phyloP scores from a whole-genome alignment of 495 filamentous ascomycete genomes.

The Trichoderma reesei region DNA sequence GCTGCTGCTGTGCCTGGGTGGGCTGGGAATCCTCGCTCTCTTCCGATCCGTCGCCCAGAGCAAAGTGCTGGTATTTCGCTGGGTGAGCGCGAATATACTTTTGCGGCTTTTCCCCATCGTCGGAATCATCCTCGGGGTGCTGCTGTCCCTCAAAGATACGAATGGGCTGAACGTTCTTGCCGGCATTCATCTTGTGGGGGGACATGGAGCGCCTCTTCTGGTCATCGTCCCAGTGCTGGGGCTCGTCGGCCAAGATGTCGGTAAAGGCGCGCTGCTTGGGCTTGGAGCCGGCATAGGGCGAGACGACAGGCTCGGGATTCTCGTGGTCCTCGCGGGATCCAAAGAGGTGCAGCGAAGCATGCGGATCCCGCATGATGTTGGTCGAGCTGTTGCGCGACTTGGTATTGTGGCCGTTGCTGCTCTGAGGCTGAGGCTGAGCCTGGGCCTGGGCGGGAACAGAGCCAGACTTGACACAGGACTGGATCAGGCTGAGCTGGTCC shows the following conservation, averaged over 20 bases:
- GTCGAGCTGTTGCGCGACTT: constrained; percentile 26
- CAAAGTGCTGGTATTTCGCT: constrained; percentile 78
- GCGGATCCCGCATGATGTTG: constrained; percentile 52
- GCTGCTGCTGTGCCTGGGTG: constrained; percentile 14
- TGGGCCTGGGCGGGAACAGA: constrained; percentile 12
- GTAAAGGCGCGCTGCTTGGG: constrained; percentile 43
- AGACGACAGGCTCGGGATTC: constrained; percentile 35
- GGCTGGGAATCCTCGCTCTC: constrained; percentile 26
- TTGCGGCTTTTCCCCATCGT: constrained; percentile 29
- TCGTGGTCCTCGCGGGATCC: constrained; percentile 48
- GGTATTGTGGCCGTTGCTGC: constrained; percentile 25
- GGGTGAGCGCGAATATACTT: constrained; percentile 49
- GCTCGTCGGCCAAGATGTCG: constrained; percentile 39
- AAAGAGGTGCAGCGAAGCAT: constrained; percentile 69
- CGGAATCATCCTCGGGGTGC: constrained; percentile 22
- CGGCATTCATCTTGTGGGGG: constrained; percentile 49
- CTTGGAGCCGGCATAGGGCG: constrained; percentile 38
- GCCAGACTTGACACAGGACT: constrained; percentile 36
- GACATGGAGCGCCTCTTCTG: constrained; percentile 35
- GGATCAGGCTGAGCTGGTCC: constrained; percentile 71
- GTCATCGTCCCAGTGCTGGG: constrained; percentile 32
- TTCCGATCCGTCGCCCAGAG: constrained; percentile 58
- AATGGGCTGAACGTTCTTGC: constrained; percentile 59
- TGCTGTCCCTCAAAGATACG: constrained; percentile 62
- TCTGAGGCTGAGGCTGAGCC: constrained; percentile 15